These are phyloP conservation scores for Ogataea methanolica DNA, from an alignment of 805 yeast genomes.

Conservation along the genomic window DNA sequence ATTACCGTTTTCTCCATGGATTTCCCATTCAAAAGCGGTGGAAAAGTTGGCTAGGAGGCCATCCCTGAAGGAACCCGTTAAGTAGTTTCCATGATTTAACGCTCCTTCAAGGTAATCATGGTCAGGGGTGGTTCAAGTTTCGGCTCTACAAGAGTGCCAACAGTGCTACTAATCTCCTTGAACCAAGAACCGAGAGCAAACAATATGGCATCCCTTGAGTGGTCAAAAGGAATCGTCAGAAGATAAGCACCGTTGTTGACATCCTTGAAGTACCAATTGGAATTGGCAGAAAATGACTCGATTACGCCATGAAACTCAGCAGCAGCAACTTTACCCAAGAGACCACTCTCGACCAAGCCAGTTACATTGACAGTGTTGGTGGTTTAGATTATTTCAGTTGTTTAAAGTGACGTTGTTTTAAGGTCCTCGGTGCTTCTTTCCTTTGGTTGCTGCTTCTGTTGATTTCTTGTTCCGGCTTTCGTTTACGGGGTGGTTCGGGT, in stretches of 20 bases:
- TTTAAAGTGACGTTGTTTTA: too few relatives aligned
- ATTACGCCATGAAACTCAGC: not conserved
- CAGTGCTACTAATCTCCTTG: not conserved
- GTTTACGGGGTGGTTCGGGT: too few relatives aligned
- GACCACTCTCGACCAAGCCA: not conserved
- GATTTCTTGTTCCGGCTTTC: too few relatives aligned
- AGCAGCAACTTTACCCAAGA: not conserved
- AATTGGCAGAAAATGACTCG: not conserved
- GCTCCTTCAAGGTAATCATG: not conserved
- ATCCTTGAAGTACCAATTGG: not conserved
- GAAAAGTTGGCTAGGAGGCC: not conserved
- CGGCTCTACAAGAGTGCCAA: not conserved
- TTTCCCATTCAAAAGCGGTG: not conserved
- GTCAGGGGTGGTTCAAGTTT: not conserved
- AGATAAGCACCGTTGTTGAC: constrained; percentile 4
- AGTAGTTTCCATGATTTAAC: not conserved
- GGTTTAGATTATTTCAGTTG: too few relatives aligned
- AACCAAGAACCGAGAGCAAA: not conserved
- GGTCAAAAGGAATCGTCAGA: constrained; percentile 4
- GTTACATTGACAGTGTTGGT: not conserved
- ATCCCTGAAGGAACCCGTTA: not conserved
- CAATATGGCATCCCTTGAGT: constrained; percentile 3
- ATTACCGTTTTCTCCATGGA: not conserved
- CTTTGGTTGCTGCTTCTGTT: too few relatives aligned
- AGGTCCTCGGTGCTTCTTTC: too few relatives aligned